These are phyloP conservation scores for Terana coerulea DNA, from an alignment of 768 basidiomycete species.

Conservation along the genomic window DNA sequence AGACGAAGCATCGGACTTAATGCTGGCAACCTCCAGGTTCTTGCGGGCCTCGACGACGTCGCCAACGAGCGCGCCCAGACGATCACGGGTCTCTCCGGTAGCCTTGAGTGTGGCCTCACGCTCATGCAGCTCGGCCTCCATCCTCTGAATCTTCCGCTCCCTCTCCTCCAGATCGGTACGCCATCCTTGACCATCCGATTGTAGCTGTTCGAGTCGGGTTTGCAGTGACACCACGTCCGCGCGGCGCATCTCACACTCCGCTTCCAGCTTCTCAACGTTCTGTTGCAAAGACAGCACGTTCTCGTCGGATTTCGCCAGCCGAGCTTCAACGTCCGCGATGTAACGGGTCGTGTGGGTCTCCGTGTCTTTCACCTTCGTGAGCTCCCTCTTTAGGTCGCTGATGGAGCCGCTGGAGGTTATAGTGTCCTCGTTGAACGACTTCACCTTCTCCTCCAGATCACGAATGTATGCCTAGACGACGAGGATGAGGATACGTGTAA, in stretches of 20 bases:
- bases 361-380: conserved; percentile 69
- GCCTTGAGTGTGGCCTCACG: conserved; percentile 73
- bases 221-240: conserved; percentile 71
- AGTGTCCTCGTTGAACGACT: conserved; percentile 76
- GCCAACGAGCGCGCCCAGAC: conserved; percentile 63
- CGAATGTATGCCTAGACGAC: conserved; percentile 77
- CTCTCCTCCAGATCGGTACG: conserved; percentile 79
- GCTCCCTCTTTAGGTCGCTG: conserved; percentile 79
- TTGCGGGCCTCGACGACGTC: conserved; percentile 70
- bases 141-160: conserved; percentile 67
- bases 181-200: conserved; percentile 78
- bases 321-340: conserved; percentile 81
- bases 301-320: conserved; percentile 75
- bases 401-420: conserved; percentile 75
- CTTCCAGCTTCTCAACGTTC: conserved; percentile 73
- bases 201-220: conserved; percentile 61
- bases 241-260: conserved; percentile 68
- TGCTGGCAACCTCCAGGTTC: conserved; percentile 50
- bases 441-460: conserved; percentile 91
- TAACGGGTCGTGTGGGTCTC: conserved; percentile 74
- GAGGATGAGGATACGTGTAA: background rate
- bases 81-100: conserved; percentile 59
- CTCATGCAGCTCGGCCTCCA: conserved; percentile 76
- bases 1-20: conserved; percentile 18
- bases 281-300: conserved; percentile 65